Percentiles rank a stretch among this genome's conserved stretches.
phyloP scores from a whole-genome alignment of 2,329 filamentous ascomycete genomes.

The Dryadomyces sulphureus region DNA sequence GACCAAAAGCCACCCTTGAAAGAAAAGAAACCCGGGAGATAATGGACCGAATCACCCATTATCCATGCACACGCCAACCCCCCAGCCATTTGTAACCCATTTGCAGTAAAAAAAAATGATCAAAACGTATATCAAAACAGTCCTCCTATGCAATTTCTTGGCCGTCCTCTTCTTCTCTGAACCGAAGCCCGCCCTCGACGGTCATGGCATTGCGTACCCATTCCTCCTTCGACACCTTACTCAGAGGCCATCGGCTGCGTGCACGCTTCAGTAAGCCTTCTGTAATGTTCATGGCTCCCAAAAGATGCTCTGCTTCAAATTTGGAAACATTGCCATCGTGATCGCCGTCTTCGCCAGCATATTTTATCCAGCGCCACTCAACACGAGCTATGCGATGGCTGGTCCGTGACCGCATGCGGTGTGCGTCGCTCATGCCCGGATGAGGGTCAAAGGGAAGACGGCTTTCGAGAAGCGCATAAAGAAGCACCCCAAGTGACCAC shows the following conservation, averaged over 20 bases:
- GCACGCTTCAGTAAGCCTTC: constrained; percentile 75
- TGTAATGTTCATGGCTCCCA: constrained; percentile 66
- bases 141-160: constrained; percentile 27
- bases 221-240: constrained; percentile 53
- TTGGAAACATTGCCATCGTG: constrained; percentile 53
- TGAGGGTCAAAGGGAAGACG: constrained; percentile 83
- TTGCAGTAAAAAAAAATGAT: not conserved
- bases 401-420: constrained; percentile 64
- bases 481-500: constrained; percentile 85
- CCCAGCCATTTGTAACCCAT: too few species aligned
- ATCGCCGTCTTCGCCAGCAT: constrained; percentile 70
- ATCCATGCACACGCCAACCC: too few species aligned
- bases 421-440: constrained; percentile 62
- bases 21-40: too few species aligned
- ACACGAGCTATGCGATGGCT: constrained; percentile 90
- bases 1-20: too few species aligned
- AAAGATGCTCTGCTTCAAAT: constrained; percentile 48
- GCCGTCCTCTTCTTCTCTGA: constrained; percentile 43
- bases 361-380: constrained; percentile 91
- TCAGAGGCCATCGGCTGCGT: constrained; percentile 60
- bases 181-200: constrained; percentile 46
- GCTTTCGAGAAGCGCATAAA: constrained; percentile 90
- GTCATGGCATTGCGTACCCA: constrained; percentile 68
- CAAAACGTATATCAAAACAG: not conserved
- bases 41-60: too few species aligned